phyloP scores from a whole-genome alignment of 225 moss, liverwort and hornwort species.

The Lunularia cruciata region DNA sequence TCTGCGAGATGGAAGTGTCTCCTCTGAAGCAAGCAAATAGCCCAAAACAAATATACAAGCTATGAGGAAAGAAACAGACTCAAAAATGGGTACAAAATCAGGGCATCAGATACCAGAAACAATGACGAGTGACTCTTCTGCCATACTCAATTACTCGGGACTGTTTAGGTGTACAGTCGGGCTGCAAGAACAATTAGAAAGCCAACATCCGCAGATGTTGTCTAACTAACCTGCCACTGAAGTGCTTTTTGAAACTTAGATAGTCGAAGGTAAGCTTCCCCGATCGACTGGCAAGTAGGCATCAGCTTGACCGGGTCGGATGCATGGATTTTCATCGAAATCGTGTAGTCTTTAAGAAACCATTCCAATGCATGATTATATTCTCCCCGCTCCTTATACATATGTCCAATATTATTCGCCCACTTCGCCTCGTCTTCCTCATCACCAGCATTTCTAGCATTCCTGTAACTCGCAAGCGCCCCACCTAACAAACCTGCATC shows the following conservation, averaged over 20 bases:
- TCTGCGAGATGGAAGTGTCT: slow-evolving; percentile 71
- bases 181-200: not conserved
- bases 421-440: slow-evolving; percentile 86
- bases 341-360: slow-evolving; percentile 79
- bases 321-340: slow-evolving; percentile 44
- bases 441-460: slow-evolving; percentile 69
- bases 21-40: slow-evolving; percentile 42
- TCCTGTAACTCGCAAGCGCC: slow-evolving; percentile 61
- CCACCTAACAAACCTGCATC: slow-evolving; percentile 37
- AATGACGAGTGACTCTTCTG: too few species aligned
- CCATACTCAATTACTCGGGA: too few species aligned
- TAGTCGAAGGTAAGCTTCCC: slow-evolving; percentile 77
- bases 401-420: slow-evolving; percentile 94
- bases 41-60: not conserved
- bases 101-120: too few species aligned
- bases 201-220: not conserved
- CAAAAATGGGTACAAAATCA: too few species aligned
- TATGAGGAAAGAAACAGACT: too few species aligned
- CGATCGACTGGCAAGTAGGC: slow-evolving; percentile 87
- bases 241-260: slow-evolving; percentile 66
- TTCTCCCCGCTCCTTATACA: slow-evolving; percentile 77
- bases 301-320: slow-evolving; percentile 54
- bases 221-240: slow-evolving; percentile 54
- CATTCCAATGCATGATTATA: slow-evolving; percentile 81
- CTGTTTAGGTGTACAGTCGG: too few species aligned